Base-by-base conservation (phyloP, 2,329 filamentous ascomycete species). In the Juglanconis juglandina region DNA sequence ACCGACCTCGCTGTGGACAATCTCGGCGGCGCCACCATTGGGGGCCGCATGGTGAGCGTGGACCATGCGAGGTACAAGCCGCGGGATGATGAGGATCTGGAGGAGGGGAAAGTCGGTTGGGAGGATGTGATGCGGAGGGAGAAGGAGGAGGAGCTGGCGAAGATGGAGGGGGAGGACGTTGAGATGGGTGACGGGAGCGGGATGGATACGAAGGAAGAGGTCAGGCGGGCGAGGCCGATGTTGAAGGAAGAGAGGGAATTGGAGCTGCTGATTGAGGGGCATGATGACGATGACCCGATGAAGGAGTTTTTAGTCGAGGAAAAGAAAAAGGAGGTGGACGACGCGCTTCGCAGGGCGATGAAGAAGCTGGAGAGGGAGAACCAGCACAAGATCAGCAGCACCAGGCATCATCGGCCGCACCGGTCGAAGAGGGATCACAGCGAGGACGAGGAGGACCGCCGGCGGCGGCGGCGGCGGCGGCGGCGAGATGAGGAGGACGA, bases 271-370 rank as follows among this genome's bases (percentile, higher is more conserved):
- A 86, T 96, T 56, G 78, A 84, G 57, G 87, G 94, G 14, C 89
- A 96, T 65, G 95, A 98, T 66, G 93, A 97, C 32, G 94, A 98
- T 63, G 95, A 99, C 72, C 95, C 95, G 0, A 99, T 99, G 95
- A 97, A 96, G 75, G 87, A 86, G 42, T 97, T 91, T 68, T 72
- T 98, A 65, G 87, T 97, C 55, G 85, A 94, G 65, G 90, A 96
- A 75, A 97, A 98, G 82, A 92, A 90, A 75, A 91, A 92, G 71
- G 91, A 96, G 72, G 84, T 96, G 11, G 86, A 89, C 58, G 83
- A 84, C 61, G 93, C 91, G 3, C 75, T 90, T 66, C 79, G 80
- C 64, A 82, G 75, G 66, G 71, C 81, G 55, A 79, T 80, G 50
- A 82, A 74, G 69, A 82, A 77, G 67, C 80, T 75, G 65, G 76